These are phyloP conservation scores for Acer saccharum DNA, from an alignment of 345 rosid species.

Conservation along the genomic window DNA sequence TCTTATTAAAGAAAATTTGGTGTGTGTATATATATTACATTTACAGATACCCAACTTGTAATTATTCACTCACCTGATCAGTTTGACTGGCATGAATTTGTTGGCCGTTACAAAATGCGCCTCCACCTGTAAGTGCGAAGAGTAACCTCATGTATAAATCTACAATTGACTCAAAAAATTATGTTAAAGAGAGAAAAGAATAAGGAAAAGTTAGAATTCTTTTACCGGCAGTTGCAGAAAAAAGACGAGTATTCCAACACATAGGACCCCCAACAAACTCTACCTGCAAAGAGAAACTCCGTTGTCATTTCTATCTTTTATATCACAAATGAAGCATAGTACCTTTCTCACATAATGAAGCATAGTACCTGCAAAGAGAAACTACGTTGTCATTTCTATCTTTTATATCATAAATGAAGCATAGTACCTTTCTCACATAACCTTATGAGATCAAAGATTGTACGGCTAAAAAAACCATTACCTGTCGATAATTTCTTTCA, in stretches of 20 bases:
- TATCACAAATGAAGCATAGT: not conserved
- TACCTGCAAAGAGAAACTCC: slow-evolving; percentile 47
- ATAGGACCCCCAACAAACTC: slow-evolving; percentile 97
- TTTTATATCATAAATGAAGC: not conserved
- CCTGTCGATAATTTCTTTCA: not conserved
- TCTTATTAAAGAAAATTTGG: not conserved
- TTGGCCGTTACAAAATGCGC: slow-evolving; percentile 92
- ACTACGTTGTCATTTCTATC: slow-evolving; percentile 14
- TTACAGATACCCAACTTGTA: not conserved
- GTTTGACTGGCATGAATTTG: slow-evolving; percentile 74
- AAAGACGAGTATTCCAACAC: slow-evolving; percentile 91
- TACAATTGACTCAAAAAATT: not conserved
- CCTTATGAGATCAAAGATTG: not conserved
- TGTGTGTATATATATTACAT: not conserved
- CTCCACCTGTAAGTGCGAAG: slow-evolving; percentile 64
- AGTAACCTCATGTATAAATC: slow-evolving; percentile 16
- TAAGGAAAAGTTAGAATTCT: slow-evolving; percentile 2
- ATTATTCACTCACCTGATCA: slow-evolving; percentile 51
- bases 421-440: not conserved
- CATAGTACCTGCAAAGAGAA: slow-evolving; percentile 45
- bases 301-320: slow-evolving; percentile 17
- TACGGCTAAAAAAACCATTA: not conserved
- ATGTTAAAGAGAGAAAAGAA: not conserved
- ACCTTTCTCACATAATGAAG: not conserved
- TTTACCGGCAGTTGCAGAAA: slow-evolving; percentile 88